These are phyloP conservation scores for Cryomyces minteri DNA, from an alignment of 495 filamentous ascomycete species.

Conservation along the genomic window DNA sequence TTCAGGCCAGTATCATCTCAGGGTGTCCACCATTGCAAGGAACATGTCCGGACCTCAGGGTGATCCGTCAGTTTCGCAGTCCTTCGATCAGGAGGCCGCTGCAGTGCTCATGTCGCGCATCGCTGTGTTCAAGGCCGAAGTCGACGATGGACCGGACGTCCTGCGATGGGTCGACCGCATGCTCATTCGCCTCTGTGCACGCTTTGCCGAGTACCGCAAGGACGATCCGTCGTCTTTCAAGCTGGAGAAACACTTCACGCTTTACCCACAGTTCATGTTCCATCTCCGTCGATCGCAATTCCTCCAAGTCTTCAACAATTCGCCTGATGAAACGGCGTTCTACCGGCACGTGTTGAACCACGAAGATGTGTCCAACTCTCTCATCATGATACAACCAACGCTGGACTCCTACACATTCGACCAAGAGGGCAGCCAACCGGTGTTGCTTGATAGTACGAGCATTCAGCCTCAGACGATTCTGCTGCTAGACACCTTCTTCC, in stretches of 20 bases:
- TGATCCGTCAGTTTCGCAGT: constrained; percentile 89
- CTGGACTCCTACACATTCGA: constrained; percentile 96
- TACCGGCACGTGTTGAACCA: constrained; percentile 94
- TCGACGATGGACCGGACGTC: constrained; percentile 97
- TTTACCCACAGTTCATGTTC: constrained; percentile 99
- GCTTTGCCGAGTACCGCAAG: constrained; percentile 97
- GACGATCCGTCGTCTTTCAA: constrained; percentile 97
- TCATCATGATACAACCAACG: constrained; percentile 98
- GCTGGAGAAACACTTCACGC: constrained; percentile 95
- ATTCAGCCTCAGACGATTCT: constrained; percentile 92
- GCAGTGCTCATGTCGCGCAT: constrained; percentile 97
- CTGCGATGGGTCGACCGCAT: constrained; percentile 97
- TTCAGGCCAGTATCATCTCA: constrained; percentile 86
- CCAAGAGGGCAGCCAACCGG: constrained; percentile 75
- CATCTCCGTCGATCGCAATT: constrained; percentile 94
- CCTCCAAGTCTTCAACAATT: constrained; percentile 98
- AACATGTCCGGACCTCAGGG: constrained; percentile 88
- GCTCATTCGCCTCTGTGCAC: constrained; percentile 90
- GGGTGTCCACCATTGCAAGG: constrained; percentile 84
- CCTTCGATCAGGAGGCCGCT: constrained; percentile 96
- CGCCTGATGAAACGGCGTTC: constrained; percentile 96
- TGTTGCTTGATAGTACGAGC: constrained; percentile 85
- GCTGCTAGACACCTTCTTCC: constrained; percentile 96
- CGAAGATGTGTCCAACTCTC: constrained; percentile 90
- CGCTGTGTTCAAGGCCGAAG: constrained; percentile 96